Conservation (phyloP, 169 alveolate genomes). For the Miamiensis avidus region DNA sequence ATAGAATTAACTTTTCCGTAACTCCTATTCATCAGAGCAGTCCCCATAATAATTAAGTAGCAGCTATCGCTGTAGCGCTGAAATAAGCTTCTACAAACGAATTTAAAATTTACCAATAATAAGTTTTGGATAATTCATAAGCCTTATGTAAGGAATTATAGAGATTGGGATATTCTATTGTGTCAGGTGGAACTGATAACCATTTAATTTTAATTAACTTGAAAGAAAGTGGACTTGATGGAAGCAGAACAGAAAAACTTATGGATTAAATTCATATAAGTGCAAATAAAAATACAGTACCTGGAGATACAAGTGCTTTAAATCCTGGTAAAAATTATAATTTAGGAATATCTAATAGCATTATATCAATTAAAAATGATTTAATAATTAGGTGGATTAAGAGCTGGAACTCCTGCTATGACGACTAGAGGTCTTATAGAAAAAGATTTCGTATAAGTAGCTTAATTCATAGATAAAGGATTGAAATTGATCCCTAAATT, state of each 20-base stretch:
- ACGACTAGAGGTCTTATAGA: conserved; percentile 78
- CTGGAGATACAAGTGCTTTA: conserved; percentile 82
- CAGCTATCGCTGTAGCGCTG: conserved; percentile 78
- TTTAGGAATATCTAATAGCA: conserved; percentile 33
- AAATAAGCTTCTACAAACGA: conserved; percentile 66
- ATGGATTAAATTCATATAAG: conserved; percentile 68
- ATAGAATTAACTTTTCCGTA: conserved; percentile 92
- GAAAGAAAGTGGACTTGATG: conserved; percentile 62
- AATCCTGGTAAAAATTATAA: conserved; percentile 21
- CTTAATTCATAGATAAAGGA: conserved; percentile 57
- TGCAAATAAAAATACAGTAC: conserved; percentile 80
- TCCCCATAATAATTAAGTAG: conserved; percentile 90
- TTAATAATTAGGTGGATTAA: conserved; percentile 56
- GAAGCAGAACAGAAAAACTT: conserved; percentile 74
- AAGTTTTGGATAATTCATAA: conserved; percentile 56
- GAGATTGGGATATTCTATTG: conserved; percentile 55
- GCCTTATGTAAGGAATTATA: conserved; percentile 58
- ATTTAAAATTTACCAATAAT: conserved; percentile 58
- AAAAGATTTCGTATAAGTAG: conserved; percentile 65
- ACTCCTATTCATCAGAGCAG: conserved; percentile 97
- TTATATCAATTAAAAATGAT: neutral
- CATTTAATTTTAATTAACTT: conserved; percentile 66
- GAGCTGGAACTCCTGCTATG: conserved; percentile 86
- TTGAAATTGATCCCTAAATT: conserved; percentile 45
- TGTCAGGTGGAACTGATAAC: conserved; percentile 82